A percentile compares a stretch with the other conserved stretches of the same genome.
Evolutionary conservation across 805 yeast species (phyloP).

Genomic region (Tetrapisispora pingtungensis): DNA sequence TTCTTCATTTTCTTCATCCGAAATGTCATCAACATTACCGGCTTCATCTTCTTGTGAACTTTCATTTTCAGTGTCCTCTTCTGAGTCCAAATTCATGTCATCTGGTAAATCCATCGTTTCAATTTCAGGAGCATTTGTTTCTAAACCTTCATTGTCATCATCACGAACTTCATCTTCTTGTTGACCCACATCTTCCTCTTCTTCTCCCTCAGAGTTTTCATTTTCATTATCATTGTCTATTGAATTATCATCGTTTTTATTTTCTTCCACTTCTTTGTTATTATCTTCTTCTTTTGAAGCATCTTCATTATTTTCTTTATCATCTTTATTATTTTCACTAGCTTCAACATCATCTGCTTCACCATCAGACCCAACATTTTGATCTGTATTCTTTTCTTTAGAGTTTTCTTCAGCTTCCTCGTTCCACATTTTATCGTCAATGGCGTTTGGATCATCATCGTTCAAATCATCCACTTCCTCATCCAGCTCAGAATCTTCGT

Average conservation of each 20-base stretch:
- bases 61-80: constrained; percentile 34
- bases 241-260: constrained; percentile 2
- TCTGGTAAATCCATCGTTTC: constrained; percentile 89
- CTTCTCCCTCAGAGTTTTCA: constrained; percentile 40
- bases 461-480: constrained; percentile 85
- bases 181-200: constrained; percentile 62
- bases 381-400: constrained; percentile 76
- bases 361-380: constrained; percentile 47
- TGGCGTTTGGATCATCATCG: constrained; percentile 86
- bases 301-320: constrained; percentile 20
- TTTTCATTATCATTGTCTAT: constrained; percentile 36
- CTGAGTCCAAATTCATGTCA: constrained; percentile 82
- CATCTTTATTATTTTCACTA: constrained; percentile 30
- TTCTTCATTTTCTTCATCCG: constrained; percentile 58
- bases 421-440: constrained; percentile 97
- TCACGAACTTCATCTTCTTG: constrained; percentile 70
- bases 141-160: constrained; percentile 60
- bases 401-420: constrained; percentile 70
- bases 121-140: constrained; percentile 65
- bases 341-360: constrained; percentile 36
- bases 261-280: constrained; percentile 18
- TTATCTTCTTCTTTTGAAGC: constrained; percentile 24
- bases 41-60: constrained; percentile 45
- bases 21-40: constrained; percentile 40
- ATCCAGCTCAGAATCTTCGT: constrained; percentile 59